Conservation (phyloP, 2,329 filamentous ascomycete species). For the Penicillium frequentans region DNA sequence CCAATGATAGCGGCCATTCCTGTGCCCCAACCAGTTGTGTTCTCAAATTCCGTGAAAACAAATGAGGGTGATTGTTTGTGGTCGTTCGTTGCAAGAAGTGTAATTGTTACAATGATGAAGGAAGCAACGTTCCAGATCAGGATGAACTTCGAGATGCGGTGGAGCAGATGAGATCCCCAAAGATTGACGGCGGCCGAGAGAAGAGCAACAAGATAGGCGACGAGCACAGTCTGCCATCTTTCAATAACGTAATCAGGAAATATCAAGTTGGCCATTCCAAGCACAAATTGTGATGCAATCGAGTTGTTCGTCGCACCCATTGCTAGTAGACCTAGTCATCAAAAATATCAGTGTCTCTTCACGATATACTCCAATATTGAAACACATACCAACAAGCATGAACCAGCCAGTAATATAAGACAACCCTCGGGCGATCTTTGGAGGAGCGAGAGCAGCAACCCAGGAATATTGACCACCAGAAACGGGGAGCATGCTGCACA, state of each 20-base stretch:
- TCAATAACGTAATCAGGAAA: slow-evolving; percentile 54
- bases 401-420: slow-evolving; percentile 52
- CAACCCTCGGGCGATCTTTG: slow-evolving; percentile 43
- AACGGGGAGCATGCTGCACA: slow-evolving; percentile 57
- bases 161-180: slow-evolving; percentile 51
- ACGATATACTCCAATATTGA: no score
- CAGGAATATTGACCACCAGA: slow-evolving; percentile 60
- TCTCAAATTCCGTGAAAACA: slow-evolving; percentile 57
- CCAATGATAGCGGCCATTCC: slow-evolving; percentile 55
- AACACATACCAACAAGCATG: slow-evolving; percentile 45
- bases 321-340: slow-evolving; percentile 43
- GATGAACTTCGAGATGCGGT: slow-evolving; percentile 52
- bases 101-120: slow-evolving; percentile 54
- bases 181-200: slow-evolving; percentile 51
- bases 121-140: slow-evolving; percentile 56
- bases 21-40: slow-evolving; percentile 53
- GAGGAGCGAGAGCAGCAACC: slow-evolving; percentile 58
- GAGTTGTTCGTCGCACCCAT: slow-evolving; percentile 59
- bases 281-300: slow-evolving; percentile 56
- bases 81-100: slow-evolving; percentile 55
- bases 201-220: slow-evolving; percentile 52
- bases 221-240: slow-evolving; percentile 57
- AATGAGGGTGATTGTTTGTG: slow-evolving; percentile 56
- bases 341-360: neutral
- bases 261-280: slow-evolving; percentile 55